A percentile compares a stretch with the other conserved stretches of the same genome.
phyloP scores from a whole-genome alignment of 805 yeast genomes.

The Teunomyces aglyptinius region DNA sequence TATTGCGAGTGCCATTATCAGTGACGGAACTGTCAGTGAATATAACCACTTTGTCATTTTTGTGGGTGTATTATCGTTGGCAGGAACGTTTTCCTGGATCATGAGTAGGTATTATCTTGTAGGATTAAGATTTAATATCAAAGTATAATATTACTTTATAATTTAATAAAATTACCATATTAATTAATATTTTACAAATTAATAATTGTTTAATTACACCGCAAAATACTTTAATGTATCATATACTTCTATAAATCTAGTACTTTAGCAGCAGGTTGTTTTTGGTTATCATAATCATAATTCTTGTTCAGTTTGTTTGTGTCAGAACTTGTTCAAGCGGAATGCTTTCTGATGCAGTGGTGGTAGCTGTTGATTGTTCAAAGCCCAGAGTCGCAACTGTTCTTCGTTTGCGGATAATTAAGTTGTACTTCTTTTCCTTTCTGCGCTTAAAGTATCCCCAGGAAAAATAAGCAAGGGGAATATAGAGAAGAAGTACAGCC shows the following conservation, averaged over 20 bases:
- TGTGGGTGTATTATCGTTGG: slow-evolving; percentile 26
- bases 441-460: slow-evolving; percentile 30
- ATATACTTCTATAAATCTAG: too few relatives aligned
- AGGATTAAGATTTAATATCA: slow-evolving; percentile 14
- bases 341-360: not conserved
- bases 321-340: not conserved
- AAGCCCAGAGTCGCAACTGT: not conserved
- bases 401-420: slow-evolving; percentile 11
- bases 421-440: slow-evolving; percentile 18
- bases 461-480: slow-evolving; percentile 35
- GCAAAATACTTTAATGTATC: too few relatives aligned
- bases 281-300: not conserved
- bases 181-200: not conserved
- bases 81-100: slow-evolving; percentile 29
- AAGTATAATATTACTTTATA: slow-evolving; percentile 9
- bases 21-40: slow-evolving; percentile 21
- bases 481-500: slow-evolving; percentile 27
- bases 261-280: not conserved
- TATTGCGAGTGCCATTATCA: slow-evolving; percentile 31
- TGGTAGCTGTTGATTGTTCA: slow-evolving; percentile 15
- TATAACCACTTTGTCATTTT: slow-evolving; percentile 32
- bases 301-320: not conserved
- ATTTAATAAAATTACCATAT: too few relatives aligned
- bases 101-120: slow-evolving; percentile 14
- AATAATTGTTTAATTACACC: not conserved